A percentile compares a stretch with the other conserved stretches of the same genome.
phyloP scores from a whole-genome alignment of 306 rosid species.

The Citrullus colocynthis region DNA sequence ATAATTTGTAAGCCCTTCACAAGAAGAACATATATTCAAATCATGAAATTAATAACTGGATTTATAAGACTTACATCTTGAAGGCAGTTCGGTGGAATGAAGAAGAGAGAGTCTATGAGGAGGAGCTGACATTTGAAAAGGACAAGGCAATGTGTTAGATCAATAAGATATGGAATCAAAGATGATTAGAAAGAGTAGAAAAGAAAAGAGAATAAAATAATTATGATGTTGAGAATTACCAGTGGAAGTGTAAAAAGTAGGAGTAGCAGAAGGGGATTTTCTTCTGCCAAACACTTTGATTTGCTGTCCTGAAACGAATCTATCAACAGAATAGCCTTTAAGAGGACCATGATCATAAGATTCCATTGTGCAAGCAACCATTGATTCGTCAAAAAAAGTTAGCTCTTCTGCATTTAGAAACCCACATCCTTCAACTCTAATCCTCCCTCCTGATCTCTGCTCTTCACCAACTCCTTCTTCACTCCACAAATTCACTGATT shows the following conservation, averaged over 20 bases:
- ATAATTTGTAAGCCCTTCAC: too few species aligned
- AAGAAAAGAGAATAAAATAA: not conserved
- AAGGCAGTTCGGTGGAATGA: constrained; percentile 34
- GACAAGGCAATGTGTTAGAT: not conserved
- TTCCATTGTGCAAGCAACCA: constrained; percentile 78
- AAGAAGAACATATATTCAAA: not conserved
- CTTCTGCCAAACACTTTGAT: constrained; percentile 90
- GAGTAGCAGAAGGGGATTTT: constrained; percentile 39
- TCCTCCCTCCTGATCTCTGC: constrained; percentile 42
- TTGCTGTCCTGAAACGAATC: constrained; percentile 78
- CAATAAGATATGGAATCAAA: constrained; percentile 4
- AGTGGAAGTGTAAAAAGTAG: not conserved
- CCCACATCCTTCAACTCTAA: constrained; percentile 47
- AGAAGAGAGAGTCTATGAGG: constrained; percentile 34
- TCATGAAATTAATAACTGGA: not conserved
- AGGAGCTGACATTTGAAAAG: constrained; percentile 25
- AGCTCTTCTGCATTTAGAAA: constrained; percentile 75
- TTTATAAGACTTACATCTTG: constrained; percentile 38
- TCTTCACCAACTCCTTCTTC: constrained; percentile 59
- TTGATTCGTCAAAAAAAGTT: constrained; percentile 64
- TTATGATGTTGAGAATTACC: not conserved
- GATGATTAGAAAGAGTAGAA: not conserved
- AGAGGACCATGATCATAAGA: constrained; percentile 76
- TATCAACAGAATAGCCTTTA: constrained; percentile 70
- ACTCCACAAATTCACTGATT: constrained; percentile 76